Percentiles rank a stretch among this genome's conserved stretches.
These are phyloP conservation scores for Botrytis byssoidea DNA, from an alignment of 2,329 filamentous ascomycete species.

Conservation along the genomic window DNA sequence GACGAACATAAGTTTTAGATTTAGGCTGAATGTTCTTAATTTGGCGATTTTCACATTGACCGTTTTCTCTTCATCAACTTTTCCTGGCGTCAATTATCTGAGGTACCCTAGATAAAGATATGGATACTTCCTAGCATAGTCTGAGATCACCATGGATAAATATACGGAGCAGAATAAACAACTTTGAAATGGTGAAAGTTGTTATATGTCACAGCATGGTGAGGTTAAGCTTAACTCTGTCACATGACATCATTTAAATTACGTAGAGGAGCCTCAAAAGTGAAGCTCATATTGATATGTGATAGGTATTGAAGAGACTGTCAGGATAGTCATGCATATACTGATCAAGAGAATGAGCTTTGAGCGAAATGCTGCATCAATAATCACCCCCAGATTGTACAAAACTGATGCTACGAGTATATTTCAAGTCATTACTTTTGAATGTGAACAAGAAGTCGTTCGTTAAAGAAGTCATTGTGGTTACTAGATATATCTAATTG, in stretches of 20 bases:
- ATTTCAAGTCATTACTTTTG: accelerated
- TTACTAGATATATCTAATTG: accelerated
- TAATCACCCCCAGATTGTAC: accelerated
- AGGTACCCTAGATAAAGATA: accelerated
- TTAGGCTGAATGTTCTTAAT: not conserved
- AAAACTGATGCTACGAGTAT: accelerated
- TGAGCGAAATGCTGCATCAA: not conserved
- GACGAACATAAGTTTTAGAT: not conserved
- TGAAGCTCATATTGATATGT: accelerated
- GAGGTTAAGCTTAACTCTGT: not conserved
- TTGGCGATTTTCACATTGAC: not conserved
- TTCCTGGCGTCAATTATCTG: accelerated
- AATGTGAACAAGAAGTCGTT: not conserved
- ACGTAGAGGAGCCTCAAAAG: accelerated
- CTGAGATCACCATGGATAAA: accelerated
- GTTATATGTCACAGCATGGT: not conserved
- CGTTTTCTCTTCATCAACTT: not conserved
- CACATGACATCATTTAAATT: not conserved
- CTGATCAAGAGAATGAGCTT: too few species aligned
- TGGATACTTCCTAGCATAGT: accelerated
- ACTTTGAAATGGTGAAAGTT: not conserved
- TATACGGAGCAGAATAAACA: not conserved
- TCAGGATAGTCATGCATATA: not conserved
- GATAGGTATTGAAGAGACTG: accelerated
- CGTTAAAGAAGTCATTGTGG: accelerated